phyloP scores from a whole-genome alignment of 2,329 filamentous ascomycete genomes.

The Scedosporium apiospermum region DNA sequence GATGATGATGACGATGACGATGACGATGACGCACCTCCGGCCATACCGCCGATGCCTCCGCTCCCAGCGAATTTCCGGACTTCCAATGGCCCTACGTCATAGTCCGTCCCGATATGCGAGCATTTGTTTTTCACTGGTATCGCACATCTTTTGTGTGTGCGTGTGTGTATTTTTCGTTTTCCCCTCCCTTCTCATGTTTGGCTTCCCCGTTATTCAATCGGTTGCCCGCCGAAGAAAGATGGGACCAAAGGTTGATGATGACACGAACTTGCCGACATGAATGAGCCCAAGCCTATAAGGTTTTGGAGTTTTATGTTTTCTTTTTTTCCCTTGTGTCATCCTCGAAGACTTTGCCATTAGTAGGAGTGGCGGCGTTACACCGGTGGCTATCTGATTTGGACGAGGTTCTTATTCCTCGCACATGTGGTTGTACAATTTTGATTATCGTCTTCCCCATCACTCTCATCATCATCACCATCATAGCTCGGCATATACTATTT shows the following conservation, averaged over 20 bases:
- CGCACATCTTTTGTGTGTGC: background rate
- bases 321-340: background rate
- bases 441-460: background rate
- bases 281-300: background rate
- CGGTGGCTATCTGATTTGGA: background rate
- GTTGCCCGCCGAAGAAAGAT: background rate
- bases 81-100: constrained; percentile 1
- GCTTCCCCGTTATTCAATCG: background rate
- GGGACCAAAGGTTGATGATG: background rate
- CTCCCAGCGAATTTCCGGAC: background rate
- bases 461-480: background rate
- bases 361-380: background rate
- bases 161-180: too few relatives aligned
- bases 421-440: background rate
- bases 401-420: background rate
- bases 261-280: background rate
- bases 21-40: constrained; percentile 27
- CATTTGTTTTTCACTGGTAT: background rate
- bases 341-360: background rate
- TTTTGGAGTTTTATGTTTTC: background rate
- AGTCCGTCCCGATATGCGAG: background rate
- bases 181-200: background rate
- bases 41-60: constrained; percentile 33
- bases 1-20: constrained; percentile 53
- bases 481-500: background rate